phyloP scores from a whole-genome alignment of 306 rosid species.

The Cucurbita pepo region DNA sequence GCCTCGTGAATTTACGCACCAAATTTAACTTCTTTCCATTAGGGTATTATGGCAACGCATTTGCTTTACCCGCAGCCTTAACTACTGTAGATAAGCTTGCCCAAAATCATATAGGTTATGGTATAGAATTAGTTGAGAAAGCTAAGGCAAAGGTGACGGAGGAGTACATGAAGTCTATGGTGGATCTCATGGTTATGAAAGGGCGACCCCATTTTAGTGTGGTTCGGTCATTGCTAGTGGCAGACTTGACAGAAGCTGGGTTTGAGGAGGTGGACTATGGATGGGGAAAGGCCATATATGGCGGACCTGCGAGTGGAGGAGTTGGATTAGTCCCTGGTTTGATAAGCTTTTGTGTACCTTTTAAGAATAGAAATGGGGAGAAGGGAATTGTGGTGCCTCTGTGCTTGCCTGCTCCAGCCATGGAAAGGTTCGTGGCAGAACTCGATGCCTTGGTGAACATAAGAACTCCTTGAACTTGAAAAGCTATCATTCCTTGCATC shows the following conservation, averaged over 20 bases:
- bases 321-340: constrained; percentile 2
- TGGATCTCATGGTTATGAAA: constrained; percentile 21
- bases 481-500: no score
- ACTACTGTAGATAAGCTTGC: background rate
- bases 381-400: constrained; percentile 27
- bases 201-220: constrained; percentile 12
- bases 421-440: constrained; percentile 26
- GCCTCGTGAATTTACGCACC: background rate
- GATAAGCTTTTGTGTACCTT: constrained; percentile 19
- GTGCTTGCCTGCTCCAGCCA: constrained; percentile 25
- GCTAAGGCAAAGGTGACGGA: constrained; percentile 9
- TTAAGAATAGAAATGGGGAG: constrained; percentile 15
- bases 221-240: constrained; percentile 10
- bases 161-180: constrained; percentile 33
- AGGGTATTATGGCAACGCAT: constrained; percentile 19
- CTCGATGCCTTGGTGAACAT: background rate
- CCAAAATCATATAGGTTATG: constrained; percentile 2
- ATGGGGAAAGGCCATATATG: constrained; percentile 37
- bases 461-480: no score
- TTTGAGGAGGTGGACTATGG: constrained; percentile 35
- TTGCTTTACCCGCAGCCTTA: background rate
- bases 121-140: constrained; percentile 10
- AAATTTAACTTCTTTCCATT: constrained; percentile 11
- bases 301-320: constrained; percentile 30
- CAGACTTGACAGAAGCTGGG: constrained; percentile 32